These are phyloP conservation scores for Saccharomycopsis phalli DNA, from an alignment of 1,139 yeast species.

Conservation along the genomic window DNA sequence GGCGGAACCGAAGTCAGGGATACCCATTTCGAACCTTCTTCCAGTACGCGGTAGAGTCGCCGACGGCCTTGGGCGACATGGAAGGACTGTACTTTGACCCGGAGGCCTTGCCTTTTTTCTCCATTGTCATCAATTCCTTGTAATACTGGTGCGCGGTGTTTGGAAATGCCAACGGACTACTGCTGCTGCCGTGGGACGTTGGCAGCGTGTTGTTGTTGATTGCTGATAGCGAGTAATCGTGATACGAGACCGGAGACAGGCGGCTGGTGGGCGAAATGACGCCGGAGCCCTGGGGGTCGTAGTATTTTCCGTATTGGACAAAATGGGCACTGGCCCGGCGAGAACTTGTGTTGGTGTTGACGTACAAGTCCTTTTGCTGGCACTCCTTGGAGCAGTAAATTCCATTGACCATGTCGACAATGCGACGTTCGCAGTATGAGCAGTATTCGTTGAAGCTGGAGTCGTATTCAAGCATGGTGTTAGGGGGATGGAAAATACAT, in stretches of 20 bases:
- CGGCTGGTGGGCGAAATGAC: neutral
- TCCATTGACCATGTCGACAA: neutral
- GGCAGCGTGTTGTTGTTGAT: conserved; percentile 11
- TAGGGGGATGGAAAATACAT: too few relatives aligned
- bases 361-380: conserved; percentile 10
- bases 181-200: conserved; percentile 9
- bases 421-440: conserved; percentile 12
- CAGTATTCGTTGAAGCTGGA: conserved; percentile 16
- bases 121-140: neutral
- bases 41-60: conserved; percentile 6
- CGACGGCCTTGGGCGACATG: conserved; percentile 1
- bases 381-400: conserved; percentile 16
- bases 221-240: conserved; percentile 14
- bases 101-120: neutral
- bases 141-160: conserved; percentile 7
- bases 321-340: conserved; percentile 3
- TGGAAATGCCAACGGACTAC: conserved; percentile 5
- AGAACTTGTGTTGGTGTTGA: conserved; percentile 11
- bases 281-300: conserved; percentile 1
- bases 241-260: neutral
- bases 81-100: neutral
- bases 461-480: conserved; percentile 10
- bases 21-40: conserved; percentile 5
- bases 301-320: conserved; percentile 7
- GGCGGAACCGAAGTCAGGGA: too few relatives aligned